These are phyloP conservation scores for Datisca glomerata DNA, from an alignment of 306 rosid species.

Conservation along the genomic window DNA sequence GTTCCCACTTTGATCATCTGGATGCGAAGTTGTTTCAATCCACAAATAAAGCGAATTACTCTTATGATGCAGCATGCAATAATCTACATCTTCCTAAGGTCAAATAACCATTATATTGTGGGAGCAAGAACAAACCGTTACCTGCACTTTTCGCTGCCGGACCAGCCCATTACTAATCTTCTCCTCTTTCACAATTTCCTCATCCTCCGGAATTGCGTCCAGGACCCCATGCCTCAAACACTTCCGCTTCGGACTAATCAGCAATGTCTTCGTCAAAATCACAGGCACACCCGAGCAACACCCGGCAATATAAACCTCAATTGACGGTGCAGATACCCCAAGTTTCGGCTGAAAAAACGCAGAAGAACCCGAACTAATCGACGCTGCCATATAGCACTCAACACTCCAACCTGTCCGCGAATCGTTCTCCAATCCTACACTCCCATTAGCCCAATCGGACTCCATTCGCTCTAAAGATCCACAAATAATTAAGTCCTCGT, in stretches of 20 bases:
- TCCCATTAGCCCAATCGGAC: conserved; percentile 39
- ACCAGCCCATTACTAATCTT: conserved; percentile 22
- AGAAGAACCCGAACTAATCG: conserved; percentile 45
- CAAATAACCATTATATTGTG: not conserved
- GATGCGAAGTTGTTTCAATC: too few species aligned
- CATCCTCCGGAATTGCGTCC: conserved; percentile 87
- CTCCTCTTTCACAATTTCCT: conserved; percentile 50
- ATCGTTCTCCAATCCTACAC: conserved; percentile 25
- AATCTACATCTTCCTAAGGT: not conserved
- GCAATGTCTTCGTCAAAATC: conserved; percentile 60
- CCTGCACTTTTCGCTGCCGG: conserved; percentile 43
- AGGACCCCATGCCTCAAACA: conserved; percentile 33
- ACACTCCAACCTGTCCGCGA: conserved; percentile 50
- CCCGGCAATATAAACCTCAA: conserved; percentile 80
- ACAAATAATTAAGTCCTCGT: conserved; percentile 55
- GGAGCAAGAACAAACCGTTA: conserved; percentile 7
- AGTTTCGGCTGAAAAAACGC: conserved; percentile 66
- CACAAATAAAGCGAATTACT: too few species aligned
- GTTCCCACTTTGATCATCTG: too few species aligned
- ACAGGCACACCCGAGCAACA: conserved; percentile 74
- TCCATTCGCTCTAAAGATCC: conserved; percentile 72
- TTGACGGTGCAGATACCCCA: conserved; percentile 56
- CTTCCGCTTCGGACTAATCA: conserved; percentile 61
- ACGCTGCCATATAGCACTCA: conserved; percentile 57
- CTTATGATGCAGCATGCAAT: not conserved